Conservation (phyloP, 1,284 basidiomycete genomes). For the Cryptococcus maquisensis region DNA sequence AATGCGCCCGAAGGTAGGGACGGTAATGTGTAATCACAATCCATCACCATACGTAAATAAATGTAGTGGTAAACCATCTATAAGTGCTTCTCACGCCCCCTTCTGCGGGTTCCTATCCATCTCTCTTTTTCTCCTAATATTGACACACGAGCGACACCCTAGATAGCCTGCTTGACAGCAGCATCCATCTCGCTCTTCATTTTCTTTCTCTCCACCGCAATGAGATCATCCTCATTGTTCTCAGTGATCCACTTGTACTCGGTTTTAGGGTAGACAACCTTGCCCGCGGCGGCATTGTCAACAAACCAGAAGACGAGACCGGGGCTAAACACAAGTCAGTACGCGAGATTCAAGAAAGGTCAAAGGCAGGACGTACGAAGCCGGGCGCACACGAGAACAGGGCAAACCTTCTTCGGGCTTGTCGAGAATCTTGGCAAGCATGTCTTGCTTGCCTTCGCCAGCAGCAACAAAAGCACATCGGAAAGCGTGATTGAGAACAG, state of each 20-base stretch:
- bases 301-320: slow-evolving; percentile 89
- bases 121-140: too few relatives aligned
- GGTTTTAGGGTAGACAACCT: slow-evolving; percentile 49
- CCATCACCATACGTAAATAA: too few relatives aligned
- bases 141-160: too few relatives aligned
- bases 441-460: slow-evolving; percentile 79
- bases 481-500: slow-evolving; percentile 86
- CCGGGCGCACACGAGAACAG: slow-evolving; percentile 73
- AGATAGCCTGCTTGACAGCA: slow-evolving; percentile 25
- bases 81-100: too few relatives aligned
- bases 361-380: slow-evolving; percentile 45
- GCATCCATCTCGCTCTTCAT: slow-evolving; percentile 41
- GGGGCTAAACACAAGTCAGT: slow-evolving; percentile 49
- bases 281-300: slow-evolving; percentile 69
- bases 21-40: too few relatives aligned
- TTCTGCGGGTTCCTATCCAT: too few relatives aligned
- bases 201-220: slow-evolving; percentile 30
- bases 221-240: slow-evolving; percentile 25
- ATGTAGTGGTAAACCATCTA: too few relatives aligned
- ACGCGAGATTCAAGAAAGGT: background rate
- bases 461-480: slow-evolving; percentile 82
- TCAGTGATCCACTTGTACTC: slow-evolving; percentile 45
- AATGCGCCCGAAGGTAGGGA: too few relatives aligned
- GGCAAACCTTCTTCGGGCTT: slow-evolving; percentile 76
- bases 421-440: slow-evolving; percentile 71